These are phyloP conservation scores for Hymenoscyphus occultus DNA, from an alignment of 2,329 filamentous ascomycete genomes.

Conservation along the genomic window DNA sequence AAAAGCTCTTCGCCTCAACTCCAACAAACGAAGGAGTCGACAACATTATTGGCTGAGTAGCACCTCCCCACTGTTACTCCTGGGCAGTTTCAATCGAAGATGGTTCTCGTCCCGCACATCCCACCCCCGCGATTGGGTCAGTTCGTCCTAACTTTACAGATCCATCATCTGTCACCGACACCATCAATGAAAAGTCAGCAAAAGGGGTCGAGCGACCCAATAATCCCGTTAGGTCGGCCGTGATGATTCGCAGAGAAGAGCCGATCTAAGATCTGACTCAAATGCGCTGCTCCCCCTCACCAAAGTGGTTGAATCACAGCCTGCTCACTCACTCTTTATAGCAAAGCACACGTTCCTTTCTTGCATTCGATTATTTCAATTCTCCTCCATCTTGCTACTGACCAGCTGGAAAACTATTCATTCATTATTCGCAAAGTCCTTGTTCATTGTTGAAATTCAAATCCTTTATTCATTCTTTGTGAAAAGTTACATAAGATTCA, in stretches of 20 bases:
- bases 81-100: neutral
- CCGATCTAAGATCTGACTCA: neutral
- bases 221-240: neutral
- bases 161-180: neutral
- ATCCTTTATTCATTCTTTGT: neutral
- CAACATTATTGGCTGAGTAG: neutral
- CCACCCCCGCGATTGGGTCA: neutral
- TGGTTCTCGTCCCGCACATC: neutral
- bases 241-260: slow-evolving; percentile 1
- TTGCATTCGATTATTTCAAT: neutral
- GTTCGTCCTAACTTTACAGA: neutral
- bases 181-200: neutral
- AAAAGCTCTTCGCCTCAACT: neutral
- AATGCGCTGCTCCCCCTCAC: neutral
- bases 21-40: neutral
- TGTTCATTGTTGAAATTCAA: neutral
- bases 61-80: neutral
- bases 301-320: neutral
- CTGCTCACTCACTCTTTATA: neutral
- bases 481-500: neutral
- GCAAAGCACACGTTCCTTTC: neutral
- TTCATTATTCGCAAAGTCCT: neutral
- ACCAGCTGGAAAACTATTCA: neutral
- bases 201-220: neutral
- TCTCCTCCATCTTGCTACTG: neutral